phyloP scores from a whole-genome alignment of 2,329 filamentous ascomycete species.

The Fusarium pilosicola region DNA sequence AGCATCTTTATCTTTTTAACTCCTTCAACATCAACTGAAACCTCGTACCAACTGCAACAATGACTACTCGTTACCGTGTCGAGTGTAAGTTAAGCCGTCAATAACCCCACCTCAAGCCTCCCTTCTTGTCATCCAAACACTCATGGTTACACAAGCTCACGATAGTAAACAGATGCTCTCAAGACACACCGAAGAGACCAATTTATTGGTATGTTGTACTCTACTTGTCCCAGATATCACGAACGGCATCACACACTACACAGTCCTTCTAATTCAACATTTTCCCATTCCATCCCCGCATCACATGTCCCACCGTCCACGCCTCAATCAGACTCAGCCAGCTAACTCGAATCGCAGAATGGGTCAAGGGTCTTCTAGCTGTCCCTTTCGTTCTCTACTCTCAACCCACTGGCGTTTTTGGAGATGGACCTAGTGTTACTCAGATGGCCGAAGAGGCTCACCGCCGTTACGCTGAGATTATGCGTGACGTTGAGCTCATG shows the following conservation, averaged over 20 bases:
- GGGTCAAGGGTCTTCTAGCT: slow-evolving; percentile 94
- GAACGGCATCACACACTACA: not conserved
- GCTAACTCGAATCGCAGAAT: slow-evolving; percentile 68
- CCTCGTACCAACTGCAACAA: slow-evolving; percentile 43
- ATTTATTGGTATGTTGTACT: slow-evolving; percentile 71
- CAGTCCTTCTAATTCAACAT: not conserved
- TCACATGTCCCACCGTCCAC: slow-evolving; percentile 2
- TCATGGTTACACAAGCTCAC: slow-evolving; percentile 35
- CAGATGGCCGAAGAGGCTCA: slow-evolving; percentile 84
- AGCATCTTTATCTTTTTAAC: not conserved
- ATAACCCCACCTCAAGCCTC: slow-evolving; percentile 5
- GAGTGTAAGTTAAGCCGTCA: slow-evolving; percentile 66
- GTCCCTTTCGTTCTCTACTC: slow-evolving; percentile 97
- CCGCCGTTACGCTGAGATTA: slow-evolving; percentile 91
- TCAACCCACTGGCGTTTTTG: slow-evolving; percentile 88
- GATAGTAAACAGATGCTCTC: slow-evolving; percentile 61
- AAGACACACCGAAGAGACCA: slow-evolving; percentile 93
- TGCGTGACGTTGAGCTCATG: slow-evolving; percentile 90
- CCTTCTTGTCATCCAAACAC: not conserved
- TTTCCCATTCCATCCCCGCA: not conserved
- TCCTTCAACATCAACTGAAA: not conserved
- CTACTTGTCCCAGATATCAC: not conserved
- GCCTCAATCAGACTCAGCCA: not conserved
- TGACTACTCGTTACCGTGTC: slow-evolving; percentile 75
- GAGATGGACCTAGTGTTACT: slow-evolving; percentile 71